Conservation (phyloP, 345 rosid species). For the Crucihimalaya himalaica region DNA sequence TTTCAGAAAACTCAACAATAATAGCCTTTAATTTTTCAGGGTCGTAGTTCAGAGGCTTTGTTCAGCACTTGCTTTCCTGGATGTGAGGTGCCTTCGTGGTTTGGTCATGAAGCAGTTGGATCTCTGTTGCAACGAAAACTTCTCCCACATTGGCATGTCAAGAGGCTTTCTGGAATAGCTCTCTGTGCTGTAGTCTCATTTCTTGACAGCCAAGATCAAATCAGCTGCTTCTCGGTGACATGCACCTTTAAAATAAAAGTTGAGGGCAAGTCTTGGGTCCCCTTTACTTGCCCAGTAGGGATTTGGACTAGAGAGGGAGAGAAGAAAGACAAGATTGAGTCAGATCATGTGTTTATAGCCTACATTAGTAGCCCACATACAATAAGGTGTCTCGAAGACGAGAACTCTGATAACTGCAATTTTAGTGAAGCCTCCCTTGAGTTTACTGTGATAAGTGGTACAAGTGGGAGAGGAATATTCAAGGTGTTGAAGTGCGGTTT, state of each 20-base stretch:
- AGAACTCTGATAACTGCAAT: background rate
- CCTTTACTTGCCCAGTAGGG: background rate
- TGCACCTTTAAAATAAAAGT: constrained; percentile 1
- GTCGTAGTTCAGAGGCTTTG: constrained; percentile 23
- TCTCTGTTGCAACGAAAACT: background rate
- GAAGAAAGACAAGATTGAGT: background rate
- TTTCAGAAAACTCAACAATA: background rate
- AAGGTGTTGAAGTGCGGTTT: background rate
- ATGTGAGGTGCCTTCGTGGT: constrained; percentile 34
- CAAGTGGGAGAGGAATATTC: background rate
- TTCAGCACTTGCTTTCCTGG: constrained; percentile 29
- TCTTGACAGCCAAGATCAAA: background rate
- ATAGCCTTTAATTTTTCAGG: background rate
- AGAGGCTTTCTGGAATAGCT: constrained; percentile 21
- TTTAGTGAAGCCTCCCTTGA: background rate
- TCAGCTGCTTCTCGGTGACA: constrained; percentile 21
- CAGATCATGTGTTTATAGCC: background rate
- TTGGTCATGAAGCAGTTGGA: constrained; percentile 7
- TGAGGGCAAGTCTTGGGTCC: background rate
- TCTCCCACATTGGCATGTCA: constrained; percentile 12
- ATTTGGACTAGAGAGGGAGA: background rate
- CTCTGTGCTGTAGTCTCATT: constrained; percentile 24
- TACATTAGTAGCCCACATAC: background rate
- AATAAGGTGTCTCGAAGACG: background rate
- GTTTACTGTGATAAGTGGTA: background rate